Evolutionary conservation across 1,139 yeast species (phyloP), one percentile per base, ranked within the genome.

Genomic region (Saccharomycopsis hybrid): DNA sequence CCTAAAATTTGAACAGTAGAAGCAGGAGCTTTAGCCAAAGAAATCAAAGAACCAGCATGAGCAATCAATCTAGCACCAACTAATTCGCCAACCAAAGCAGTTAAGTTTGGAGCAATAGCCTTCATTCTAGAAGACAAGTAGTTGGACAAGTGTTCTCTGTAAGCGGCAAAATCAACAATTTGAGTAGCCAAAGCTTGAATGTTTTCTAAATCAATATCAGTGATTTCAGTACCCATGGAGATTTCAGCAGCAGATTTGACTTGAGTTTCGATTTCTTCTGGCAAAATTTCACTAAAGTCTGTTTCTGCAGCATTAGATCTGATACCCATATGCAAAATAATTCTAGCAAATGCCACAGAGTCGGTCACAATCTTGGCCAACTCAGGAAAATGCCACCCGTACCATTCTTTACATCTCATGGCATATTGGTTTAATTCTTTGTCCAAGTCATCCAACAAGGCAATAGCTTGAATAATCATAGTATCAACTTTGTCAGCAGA

Each of bases 321-420:
- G 63, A 87, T 74, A 59, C 98, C 98, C 97, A 92, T 89, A 61
- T 84, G 77, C 71, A 88, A 78, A 64, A 92, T 87, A 61, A 89
- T 86, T 75, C 94, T 84, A 54, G 95, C 95, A 67, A 81, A 90
- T 50, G 96, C 95, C 64, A 87, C 94, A 59, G 96, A 90, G 70
- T 92, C 98, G 60, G 87, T 82, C 60, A 90, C 89, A 66, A 92
- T 88, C 77, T 92, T 92, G 64, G 96, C 96, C 79, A 92, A 80
- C 73, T 92, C 99, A 42, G 99, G 99, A 82, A 92, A 94, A 70
- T 92, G 99, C 99, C 99, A 92, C 58, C 98, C 97, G 72, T 94
- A 92, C 99, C 99, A 92, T 74, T 92, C 99, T 74, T 90, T 90
- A 67, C 82, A 80, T 74, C 99, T 83, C 99, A 92, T 92, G 59